Base-by-base conservation (phyloP, 2,329 filamentous ascomycete genomes). In the Chrysoporthe austroafricana region DNA sequence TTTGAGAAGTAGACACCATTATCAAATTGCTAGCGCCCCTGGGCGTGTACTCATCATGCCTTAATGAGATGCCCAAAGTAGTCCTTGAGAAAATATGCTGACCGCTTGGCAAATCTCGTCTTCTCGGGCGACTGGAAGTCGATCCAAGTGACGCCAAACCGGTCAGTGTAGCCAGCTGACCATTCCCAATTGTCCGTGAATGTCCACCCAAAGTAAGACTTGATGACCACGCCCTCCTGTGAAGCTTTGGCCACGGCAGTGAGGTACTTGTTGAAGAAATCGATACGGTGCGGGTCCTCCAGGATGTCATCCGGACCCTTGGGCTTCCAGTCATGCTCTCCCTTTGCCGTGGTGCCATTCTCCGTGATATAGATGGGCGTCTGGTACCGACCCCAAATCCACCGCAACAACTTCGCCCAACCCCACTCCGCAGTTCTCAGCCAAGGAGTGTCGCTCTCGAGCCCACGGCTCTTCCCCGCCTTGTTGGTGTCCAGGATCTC, bases 121-220 rank as follows among this genome's bases (percentile, higher is more conserved):
- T 76, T 78, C 44, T 77, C 73, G 0, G 72, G 71, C 13, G 74
- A 76, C 32, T 79, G 73, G 64, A 78, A 81, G 64, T 82, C 79
- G 5, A 81, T 73, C 78, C 78, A 82, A 0, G 77, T 79, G 9
- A 76, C 76, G 0, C 80, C 79, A 52, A 82, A 81, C 0, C 79
- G 72, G 66, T 80, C 78, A 0, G 75, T 77, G 64, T 73, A 81
- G 0, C 80, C 80, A 1, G 77, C 78, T n/a, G 79, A 77, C 80
- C 80, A 82, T 68, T 82, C 77, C 79, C 79, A 81, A n/a, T 81
- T 81, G 63, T 81, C 79, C 0, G 76, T 77, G 54, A 81, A 80
- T 0, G 78, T 80, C 79, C 79, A 81, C 0, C 73, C 79, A 67
- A 81, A 81, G 63, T 80, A 81, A 1, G 75, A 78, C 63, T 77